phyloP scores from a whole-genome alignment of 805 yeast species.

The Saturnispora serradocipensis region DNA sequence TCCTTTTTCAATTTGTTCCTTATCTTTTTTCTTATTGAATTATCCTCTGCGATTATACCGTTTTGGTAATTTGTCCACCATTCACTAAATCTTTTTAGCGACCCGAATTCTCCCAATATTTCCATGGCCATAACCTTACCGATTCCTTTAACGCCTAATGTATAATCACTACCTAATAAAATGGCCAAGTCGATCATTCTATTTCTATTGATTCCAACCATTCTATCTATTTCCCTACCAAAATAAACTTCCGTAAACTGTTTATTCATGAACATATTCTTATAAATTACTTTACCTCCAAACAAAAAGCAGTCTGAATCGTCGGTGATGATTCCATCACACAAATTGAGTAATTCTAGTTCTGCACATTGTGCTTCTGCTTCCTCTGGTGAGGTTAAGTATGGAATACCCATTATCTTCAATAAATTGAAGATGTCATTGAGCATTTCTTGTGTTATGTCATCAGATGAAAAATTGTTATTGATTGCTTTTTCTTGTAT shows the following conservation, averaged over 20 bases:
- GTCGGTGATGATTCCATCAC: conserved; percentile 94
- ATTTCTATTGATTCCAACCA: conserved; percentile 54
- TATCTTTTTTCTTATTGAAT: conserved; percentile 46
- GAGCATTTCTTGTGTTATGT: conserved; percentile 79
- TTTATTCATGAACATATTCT: conserved; percentile 90
- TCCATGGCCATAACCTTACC: conserved; percentile 95
- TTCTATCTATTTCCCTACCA: conserved; percentile 44
- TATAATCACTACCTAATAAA: conserved; percentile 88
- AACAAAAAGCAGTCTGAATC: conserved; percentile 94
- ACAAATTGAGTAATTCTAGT: conserved; percentile 54
- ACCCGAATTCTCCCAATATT: conserved; percentile 72
- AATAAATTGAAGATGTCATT: conserved; percentile 84
- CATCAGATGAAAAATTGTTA: conserved; percentile 49
- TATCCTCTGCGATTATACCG: conserved; percentile 30
- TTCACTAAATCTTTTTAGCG: conserved; percentile 31
- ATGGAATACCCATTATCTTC: conserved; percentile 87
- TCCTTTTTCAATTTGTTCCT: conserved; percentile 49
- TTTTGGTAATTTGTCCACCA: conserved; percentile 51
- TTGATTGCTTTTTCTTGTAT: background rate
- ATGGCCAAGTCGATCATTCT: conserved; percentile 74
- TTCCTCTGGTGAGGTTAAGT: conserved; percentile 94
- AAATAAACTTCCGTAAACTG: conserved; percentile 83
- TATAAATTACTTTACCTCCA: conserved; percentile 78
- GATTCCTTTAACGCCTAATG: conserved; percentile 84
- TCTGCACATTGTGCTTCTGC: conserved; percentile 99